phyloP scores from a whole-genome alignment of 1,139 yeast species.

The Komagataea norvegica region DNA sequence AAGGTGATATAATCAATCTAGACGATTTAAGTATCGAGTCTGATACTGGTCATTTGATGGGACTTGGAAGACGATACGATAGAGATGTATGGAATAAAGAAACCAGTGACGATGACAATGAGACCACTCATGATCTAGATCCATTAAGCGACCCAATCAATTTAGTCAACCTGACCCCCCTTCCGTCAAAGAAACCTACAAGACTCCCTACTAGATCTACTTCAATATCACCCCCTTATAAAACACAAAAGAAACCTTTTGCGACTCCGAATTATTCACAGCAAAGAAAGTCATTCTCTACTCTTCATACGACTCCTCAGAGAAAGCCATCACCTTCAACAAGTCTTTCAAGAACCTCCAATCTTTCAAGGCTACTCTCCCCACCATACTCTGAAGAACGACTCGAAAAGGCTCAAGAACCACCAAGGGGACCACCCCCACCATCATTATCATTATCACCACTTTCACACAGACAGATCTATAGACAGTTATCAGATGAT shows the following conservation, averaged over 20 bases:
- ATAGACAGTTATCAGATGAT: not conserved
- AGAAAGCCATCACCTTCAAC: no score
- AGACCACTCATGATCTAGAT: conserved; percentile 3
- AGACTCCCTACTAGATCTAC: not conserved
- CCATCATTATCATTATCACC: not conserved
- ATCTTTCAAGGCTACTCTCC: no score
- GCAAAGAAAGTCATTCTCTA: not conserved
- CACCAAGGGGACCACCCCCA: no score
- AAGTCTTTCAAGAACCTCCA: no score
- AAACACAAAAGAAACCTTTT: no score
- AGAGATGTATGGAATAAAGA: conserved; percentile 19
- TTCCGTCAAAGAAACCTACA: not conserved
- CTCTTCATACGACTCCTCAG: no score
- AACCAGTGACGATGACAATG: conserved; percentile 3
- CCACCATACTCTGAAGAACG: not conserved
- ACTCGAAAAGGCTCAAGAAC: not conserved
- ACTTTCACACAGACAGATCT: not conserved
- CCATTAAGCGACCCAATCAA: conserved; percentile 24
- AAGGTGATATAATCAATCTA: conserved; percentile 63
- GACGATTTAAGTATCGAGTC: conserved; percentile 47
- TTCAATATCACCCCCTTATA: not conserved
- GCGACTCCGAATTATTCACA: not conserved
- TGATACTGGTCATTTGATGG: conserved; percentile 51
- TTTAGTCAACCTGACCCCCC: conserved; percentile 24
- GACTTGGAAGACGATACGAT: conserved; percentile 7